Conservation (phyloP, 768 basidiomycete species). For the Cystofilobasidium ferigula region DNA sequence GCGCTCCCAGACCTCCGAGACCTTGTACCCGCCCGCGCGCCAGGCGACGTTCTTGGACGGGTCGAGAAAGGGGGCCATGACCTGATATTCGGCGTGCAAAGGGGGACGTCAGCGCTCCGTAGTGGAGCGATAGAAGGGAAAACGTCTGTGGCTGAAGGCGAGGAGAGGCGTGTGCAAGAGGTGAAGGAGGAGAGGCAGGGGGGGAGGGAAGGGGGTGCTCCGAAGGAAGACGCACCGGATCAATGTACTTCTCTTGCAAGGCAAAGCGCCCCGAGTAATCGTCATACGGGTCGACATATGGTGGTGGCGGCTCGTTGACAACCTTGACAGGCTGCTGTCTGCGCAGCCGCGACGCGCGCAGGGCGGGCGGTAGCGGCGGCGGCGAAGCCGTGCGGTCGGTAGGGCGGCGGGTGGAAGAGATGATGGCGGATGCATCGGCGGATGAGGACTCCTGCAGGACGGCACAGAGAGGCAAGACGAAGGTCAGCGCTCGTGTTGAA, state of each 20-base stretch:
- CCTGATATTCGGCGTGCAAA: slow-evolving; percentile 43
- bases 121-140: slow-evolving; percentile 54
- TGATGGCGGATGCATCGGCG: slow-evolving; percentile 9
- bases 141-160: no score
- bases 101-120: slow-evolving; percentile 37
- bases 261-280: slow-evolving; percentile 2
- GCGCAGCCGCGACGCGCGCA: slow-evolving; percentile 21
- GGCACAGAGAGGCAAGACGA: not conserved
- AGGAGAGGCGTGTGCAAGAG: not conserved
- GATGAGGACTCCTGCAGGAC: slow-evolving; percentile 6
- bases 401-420: not conserved
- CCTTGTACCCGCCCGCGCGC: slow-evolving; percentile 68
- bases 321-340: not conserved
- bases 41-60: slow-evolving; percentile 40
- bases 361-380: slow-evolving; percentile 22
- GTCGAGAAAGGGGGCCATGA: slow-evolving; percentile 44
- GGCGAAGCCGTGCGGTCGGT: not conserved
- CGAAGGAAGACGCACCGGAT: slow-evolving; percentile 12
- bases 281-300: slow-evolving; percentile 22
- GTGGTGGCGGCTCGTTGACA: slow-evolving; percentile 9
- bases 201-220: no score
- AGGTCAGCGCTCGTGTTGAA: slow-evolving; percentile 20
- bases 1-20: slow-evolving; percentile 77
- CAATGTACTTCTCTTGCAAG: slow-evolving; percentile 6
- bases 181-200: not conserved